Conservation (phyloP, 345 rosid species). For the Lepidium africanum region DNA sequence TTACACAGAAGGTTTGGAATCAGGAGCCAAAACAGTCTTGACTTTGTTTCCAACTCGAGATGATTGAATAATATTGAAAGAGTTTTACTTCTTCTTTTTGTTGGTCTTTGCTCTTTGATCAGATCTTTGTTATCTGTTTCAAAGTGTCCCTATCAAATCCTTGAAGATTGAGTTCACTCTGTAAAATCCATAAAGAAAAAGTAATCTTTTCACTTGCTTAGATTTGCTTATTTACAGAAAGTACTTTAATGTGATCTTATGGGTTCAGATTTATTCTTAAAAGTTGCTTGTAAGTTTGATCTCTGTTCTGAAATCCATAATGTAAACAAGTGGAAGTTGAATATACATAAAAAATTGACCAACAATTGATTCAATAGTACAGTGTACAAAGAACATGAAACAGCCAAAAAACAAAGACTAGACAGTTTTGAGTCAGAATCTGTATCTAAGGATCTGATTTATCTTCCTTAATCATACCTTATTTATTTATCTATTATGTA, state of each 20-base stretch:
- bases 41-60: conserved; percentile 89
- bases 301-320: not conserved
- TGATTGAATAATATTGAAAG: conserved; percentile 28
- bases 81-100: not conserved
- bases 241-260: not conserved
- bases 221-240: not conserved
- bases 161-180: not conserved
- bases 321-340: not conserved
- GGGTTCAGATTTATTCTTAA: not conserved
- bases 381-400: conserved; percentile 27
- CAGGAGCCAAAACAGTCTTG: conserved; percentile 63
- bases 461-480: conserved; percentile 24
- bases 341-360: conserved; percentile 1
- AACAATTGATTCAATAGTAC: conserved; percentile 16
- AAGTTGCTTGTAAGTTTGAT: not conserved
- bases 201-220: conserved; percentile 4
- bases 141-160: not conserved
- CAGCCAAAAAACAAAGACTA: conserved; percentile 28
- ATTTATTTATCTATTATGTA: not conserved
- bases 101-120: conserved; percentile 2
- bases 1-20: conserved; percentile 53
- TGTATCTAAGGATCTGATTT: conserved; percentile 20
- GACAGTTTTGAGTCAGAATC: conserved; percentile 20
- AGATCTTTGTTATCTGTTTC: not conserved
- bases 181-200: not conserved